These are phyloP conservation scores for Saccharomycopsis sp. DNA, from an alignment of 805 yeast genomes.

Conservation along the genomic window DNA sequence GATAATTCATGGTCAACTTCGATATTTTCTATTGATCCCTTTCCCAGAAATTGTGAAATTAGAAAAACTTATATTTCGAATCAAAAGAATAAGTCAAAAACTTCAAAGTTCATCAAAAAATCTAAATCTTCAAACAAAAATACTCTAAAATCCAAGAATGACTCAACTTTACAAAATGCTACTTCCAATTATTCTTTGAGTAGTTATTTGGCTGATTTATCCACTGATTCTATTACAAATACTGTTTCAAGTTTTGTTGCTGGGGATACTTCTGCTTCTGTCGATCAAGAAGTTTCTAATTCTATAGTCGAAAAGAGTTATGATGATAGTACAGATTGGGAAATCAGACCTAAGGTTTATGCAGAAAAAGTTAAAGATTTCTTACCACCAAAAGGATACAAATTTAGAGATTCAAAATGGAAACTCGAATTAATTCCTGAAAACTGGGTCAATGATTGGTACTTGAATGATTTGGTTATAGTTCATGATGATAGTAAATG, in stretches of 20 bases:
- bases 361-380: background rate
- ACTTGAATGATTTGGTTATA: conserved; percentile 40
- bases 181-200: background rate
- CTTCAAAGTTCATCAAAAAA: too few species aligned
- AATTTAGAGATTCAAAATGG: conserved; percentile 34
- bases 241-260: background rate
- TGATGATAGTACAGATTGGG: background rate
- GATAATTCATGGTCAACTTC: conserved; percentile 46
- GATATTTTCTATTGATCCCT: conserved; percentile 14
- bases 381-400: background rate
- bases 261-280: background rate
- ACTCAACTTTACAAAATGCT: background rate
- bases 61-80: conserved; percentile 8
- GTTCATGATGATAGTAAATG: conserved; percentile 73
- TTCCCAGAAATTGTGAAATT: conserved; percentile 13
- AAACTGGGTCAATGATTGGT: conserved; percentile 48
- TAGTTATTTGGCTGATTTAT: conserved; percentile 3
- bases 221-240: background rate
- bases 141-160: background rate
- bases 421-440: conserved; percentile 51
- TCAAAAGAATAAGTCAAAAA: conserved; percentile 8
- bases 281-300: background rate
- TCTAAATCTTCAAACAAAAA: conserved; percentile 9
- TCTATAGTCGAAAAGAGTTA: background rate
- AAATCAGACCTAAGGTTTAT: background rate